phyloP scores from a whole-genome alignment of 768 basidiomycete species.

The Phanerochaete sordida region DNA sequence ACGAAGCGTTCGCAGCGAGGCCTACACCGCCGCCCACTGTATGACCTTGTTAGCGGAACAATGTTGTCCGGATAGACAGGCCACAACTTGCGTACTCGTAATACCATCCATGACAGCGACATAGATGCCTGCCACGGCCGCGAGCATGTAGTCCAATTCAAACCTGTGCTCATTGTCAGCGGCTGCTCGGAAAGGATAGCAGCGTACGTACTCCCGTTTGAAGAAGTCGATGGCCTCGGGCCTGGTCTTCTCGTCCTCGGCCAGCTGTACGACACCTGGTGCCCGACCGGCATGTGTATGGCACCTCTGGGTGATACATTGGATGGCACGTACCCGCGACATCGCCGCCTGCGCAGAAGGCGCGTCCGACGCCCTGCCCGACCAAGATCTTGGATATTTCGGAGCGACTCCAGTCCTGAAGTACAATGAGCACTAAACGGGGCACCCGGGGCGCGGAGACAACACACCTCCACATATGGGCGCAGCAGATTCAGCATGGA shows the following conservation, averaged over 20 bases:
- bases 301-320: neutral
- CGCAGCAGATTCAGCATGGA: conserved; percentile 72
- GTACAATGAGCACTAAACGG: neutral
- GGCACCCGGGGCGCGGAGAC: neutral
- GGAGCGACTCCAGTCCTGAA: conserved; percentile 71
- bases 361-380: conserved; percentile 65
- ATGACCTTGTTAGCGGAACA: neutral
- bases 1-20: conserved; percentile 76
- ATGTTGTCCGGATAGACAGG: neutral
- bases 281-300: neutral
- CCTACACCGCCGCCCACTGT: conserved; percentile 97
- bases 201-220: conserved; percentile 70
- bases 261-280: conserved; percentile 55
- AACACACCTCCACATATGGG: conserved; percentile 70
- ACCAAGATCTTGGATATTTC: conserved; percentile 71
- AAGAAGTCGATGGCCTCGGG: conserved; percentile 81
- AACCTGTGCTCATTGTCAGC: conserved; percentile 45
- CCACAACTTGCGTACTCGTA: conserved; percentile 54
- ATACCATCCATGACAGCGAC: conserved; percentile 87
- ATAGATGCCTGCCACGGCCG: conserved; percentile 80
- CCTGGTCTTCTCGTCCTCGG: conserved; percentile 47
- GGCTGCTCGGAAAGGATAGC: neutral
- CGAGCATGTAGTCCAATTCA: conserved; percentile 72
- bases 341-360: conserved; percentile 95
- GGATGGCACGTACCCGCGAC: conserved; percentile 64